Evolutionary conservation across 2,329 filamentous ascomycete genomes (phyloP), one percentile per base, ranked within the genome.

Genomic region (Colletotrichum musae): DNA sequence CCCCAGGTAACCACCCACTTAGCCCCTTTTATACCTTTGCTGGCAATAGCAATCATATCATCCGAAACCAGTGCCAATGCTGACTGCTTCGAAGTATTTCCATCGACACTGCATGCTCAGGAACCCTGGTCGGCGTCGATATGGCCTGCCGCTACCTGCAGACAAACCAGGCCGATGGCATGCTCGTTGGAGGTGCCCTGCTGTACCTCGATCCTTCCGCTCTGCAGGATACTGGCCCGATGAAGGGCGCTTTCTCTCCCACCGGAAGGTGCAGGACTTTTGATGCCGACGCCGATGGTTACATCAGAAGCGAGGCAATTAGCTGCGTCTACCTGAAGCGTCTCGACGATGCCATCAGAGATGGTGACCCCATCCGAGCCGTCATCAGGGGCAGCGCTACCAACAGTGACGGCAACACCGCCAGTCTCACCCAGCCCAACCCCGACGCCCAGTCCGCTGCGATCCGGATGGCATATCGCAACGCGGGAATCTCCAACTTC

Each of bases 71-170:
- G 2, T 9, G 16, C 13, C 15, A 28, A 15, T 6, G 21, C 21
- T 24, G 21, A 24, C 21, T 24, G 21, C 21, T 24, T 24, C 21
- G 3, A 24, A 87, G 85, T 72, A 82, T 89, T 75, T 88, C 86
- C 0, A 76, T 90, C 10, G 87, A 90, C 62, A 89, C 88, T 0
- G 88, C 86, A 18, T 91, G 88, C 75, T 89, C 86, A n/a, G 84
- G 83, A 7, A 86, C 84, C 58, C 78, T 90, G n/a, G 83, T 88
- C 4, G 83, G 85, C 0, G 79, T 90, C 2, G 85, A 90, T 70
- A 75, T 86, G 48, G 88, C 86, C 4, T 74, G 75, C 15, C 76
- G 76, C 16, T 72, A 62, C 9, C 66, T 82, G 1, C 26, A 58
- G 9, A 41, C 26, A 4, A 7, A 21, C 18, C 63, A 70, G 47